A percentile compares a stretch with the other conserved stretches of the same genome.
Conservation (phyloP, 1,284 basidiomycete genomes). For the Kwoniella shivajii region DNA sequence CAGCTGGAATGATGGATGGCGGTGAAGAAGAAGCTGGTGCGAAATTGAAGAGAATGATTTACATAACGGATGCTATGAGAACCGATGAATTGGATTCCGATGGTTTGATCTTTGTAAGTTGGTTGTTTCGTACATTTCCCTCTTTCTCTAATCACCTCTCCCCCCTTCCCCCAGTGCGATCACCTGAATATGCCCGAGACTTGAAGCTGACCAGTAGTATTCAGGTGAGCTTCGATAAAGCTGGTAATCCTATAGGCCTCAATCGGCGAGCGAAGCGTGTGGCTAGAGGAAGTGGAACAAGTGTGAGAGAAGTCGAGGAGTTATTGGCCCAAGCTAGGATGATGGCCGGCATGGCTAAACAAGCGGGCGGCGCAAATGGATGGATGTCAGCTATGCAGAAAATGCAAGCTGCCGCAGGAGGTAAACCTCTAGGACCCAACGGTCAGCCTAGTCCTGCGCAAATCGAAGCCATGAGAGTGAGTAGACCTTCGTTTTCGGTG, state of each 20-base stretch:
- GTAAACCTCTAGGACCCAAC: conserved; percentile 76
- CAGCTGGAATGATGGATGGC: conserved; percentile 81
- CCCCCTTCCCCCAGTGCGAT: no score
- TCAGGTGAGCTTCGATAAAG: conserved; percentile 67
- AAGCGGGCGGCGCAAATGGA: conserved; percentile 94
- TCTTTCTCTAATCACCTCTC: background rate
- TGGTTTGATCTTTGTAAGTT: conserved; percentile 75
- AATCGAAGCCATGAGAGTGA: conserved; percentile 85
- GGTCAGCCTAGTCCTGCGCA: conserved; percentile 90
- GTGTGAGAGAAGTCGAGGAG: conserved; percentile 95
- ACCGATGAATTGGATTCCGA: conserved; percentile 93
- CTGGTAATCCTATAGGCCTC: conserved; percentile 76
- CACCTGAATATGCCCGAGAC: no score
- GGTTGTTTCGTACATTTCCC: no score
- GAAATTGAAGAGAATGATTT: conserved; percentile 97
- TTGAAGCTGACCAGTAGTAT: no score
- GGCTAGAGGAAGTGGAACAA: conserved; percentile 92
- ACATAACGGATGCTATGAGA: conserved; percentile 98
- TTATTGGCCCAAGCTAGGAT: conserved; percentile 91
- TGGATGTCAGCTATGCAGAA: conserved; percentile 88
- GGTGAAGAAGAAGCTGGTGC: conserved; percentile 82
- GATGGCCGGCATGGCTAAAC: conserved; percentile 97
- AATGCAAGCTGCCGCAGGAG: conserved; percentile 81
- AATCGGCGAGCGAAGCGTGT: conserved; percentile 87
- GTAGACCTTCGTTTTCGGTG: conserved; percentile 43